Conservation (phyloP, 2,329 filamentous ascomycete species). For the Colletotrichum somersetense region DNA sequence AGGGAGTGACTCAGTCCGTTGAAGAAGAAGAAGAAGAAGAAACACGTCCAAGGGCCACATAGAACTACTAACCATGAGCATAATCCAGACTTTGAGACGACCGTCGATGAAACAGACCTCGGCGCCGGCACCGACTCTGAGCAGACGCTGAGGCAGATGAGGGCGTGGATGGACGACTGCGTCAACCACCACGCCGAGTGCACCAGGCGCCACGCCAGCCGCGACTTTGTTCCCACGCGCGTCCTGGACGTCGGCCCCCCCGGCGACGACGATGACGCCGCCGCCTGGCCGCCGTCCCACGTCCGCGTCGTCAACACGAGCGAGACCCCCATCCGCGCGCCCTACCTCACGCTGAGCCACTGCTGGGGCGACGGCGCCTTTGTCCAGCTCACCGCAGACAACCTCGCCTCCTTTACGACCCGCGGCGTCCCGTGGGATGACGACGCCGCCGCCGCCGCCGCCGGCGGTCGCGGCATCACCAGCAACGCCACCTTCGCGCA, state of each 20-base stretch:
- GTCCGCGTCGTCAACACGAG: constrained; percentile 23
- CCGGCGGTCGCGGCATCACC: not conserved
- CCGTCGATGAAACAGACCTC: not conserved
- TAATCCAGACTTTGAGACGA: not conserved
- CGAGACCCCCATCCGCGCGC: not conserved
- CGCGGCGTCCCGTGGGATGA: constrained; percentile 23
- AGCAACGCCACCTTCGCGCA: constrained; percentile 42
- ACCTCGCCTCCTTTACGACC: constrained; percentile 7
- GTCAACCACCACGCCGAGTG: constrained; percentile 27
- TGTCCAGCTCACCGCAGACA: constrained; percentile 22
- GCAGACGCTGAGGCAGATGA: not conserved
- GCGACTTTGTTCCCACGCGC: constrained; percentile 34
- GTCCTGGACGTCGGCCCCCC: constrained; percentile 37
- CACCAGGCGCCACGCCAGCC: constrained; percentile 10
- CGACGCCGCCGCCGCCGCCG: not conserved
- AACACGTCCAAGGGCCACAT: not conserved
- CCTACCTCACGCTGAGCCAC: constrained; percentile 43
- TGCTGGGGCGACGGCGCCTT: constrained; percentile 42
- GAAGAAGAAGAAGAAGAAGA: too few relatives aligned
- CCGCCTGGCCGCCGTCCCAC: not conserved
- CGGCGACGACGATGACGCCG: too few relatives aligned
- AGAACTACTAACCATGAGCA: not conserved
- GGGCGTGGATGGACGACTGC: constrained; percentile 38
- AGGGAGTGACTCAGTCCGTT: not conserved
- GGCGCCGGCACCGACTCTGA: constrained; percentile 3